A percentile compares a stretch with the other conserved stretches of the same genome.
These are phyloP conservation scores for Scenedesmus sp. DNA, from an alignment of 163 green algal genomes.

Conservation along the genomic window DNA sequence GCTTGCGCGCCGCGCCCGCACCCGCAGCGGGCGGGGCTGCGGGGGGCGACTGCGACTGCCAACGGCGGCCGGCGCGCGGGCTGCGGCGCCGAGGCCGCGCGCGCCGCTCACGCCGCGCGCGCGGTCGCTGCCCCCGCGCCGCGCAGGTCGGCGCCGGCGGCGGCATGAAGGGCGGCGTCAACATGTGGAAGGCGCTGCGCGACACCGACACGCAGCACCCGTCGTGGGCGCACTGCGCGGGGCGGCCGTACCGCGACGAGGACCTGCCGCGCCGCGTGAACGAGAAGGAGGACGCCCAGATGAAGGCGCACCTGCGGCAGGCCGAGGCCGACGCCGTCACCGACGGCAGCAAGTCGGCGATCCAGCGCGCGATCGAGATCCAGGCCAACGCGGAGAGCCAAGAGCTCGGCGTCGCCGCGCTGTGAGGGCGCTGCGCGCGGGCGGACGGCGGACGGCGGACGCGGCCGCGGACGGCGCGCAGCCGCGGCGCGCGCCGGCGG, in stretches of 20 bases:
- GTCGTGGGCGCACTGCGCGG: conserved; percentile 41
- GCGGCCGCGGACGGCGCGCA: too few relatives aligned
- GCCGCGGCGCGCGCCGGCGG: too few relatives aligned
- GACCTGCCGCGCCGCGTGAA: conserved; percentile 44
- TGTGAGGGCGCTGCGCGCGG: too few relatives aligned
- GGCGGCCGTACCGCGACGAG: conserved; percentile 42
- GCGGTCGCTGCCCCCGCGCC: not conserved
- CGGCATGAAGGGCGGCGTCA: conserved; percentile 65
- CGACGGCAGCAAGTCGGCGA: conserved; percentile 36
- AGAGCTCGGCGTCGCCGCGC: conserved; percentile 41
- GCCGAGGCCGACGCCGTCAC: conserved; percentile 9
- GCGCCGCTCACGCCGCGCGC: not conserved
- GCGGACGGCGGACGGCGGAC: too few relatives aligned
- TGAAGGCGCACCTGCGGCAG: conserved; percentile 4
- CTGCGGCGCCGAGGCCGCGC: too few relatives aligned
- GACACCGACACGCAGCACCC: conserved; percentile 48
- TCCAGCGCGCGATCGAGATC: conserved; percentile 45
- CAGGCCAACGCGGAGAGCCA: conserved; percentile 39
- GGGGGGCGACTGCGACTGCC: not conserved
- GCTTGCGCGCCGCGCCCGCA: too few relatives aligned
- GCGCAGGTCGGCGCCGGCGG: conserved; percentile 63
- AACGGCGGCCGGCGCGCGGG: too few relatives aligned
- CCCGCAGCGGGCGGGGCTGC: not conserved
- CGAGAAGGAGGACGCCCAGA: conserved; percentile 21
- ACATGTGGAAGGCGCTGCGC: conserved; percentile 58